Conservation (phyloP, 2,329 filamentous ascomycete genomes). For the Penicillium paneum region DNA sequence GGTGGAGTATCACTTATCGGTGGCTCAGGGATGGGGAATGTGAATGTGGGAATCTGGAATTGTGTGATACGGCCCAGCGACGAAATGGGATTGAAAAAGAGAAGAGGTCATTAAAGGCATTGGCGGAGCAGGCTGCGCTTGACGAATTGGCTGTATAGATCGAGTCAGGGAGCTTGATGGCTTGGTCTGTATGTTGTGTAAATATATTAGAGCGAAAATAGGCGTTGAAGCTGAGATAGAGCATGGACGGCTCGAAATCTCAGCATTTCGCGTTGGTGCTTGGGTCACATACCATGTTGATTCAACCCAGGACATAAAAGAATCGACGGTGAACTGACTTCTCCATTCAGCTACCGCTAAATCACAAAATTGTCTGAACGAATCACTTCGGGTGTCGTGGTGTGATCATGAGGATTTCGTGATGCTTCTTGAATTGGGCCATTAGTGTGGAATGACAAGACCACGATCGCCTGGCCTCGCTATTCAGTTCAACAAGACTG, state of each 20-base stretch:
- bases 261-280: too few relatives aligned
- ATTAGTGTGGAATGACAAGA: too few relatives aligned
- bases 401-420: too few relatives aligned
- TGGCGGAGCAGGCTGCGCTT: conserved; percentile 10
- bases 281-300: too few relatives aligned
- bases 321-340: too few relatives aligned
- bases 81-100: conserved; percentile 49
- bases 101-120: conserved; percentile 36
- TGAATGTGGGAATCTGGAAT: conserved; percentile 49
- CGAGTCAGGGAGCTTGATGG: neutral
- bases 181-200: neutral
- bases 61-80: conserved; percentile 54
- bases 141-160: neutral
- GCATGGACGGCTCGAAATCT: neutral
- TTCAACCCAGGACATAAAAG: too few relatives aligned
- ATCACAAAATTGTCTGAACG: too few relatives aligned
- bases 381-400: too few relatives aligned
- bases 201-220: neutral
- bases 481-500: too few relatives aligned
- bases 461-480: too few relatives aligned
- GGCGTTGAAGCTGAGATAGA: neutral
- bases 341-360: too few relatives aligned
- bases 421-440: too few relatives aligned
- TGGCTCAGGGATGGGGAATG: conserved; percentile 52
- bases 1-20: conserved; percentile 57